phyloP scores from a whole-genome alignment of 192 early-diverging fungal species.

The Rhizophagus clarus region DNA sequence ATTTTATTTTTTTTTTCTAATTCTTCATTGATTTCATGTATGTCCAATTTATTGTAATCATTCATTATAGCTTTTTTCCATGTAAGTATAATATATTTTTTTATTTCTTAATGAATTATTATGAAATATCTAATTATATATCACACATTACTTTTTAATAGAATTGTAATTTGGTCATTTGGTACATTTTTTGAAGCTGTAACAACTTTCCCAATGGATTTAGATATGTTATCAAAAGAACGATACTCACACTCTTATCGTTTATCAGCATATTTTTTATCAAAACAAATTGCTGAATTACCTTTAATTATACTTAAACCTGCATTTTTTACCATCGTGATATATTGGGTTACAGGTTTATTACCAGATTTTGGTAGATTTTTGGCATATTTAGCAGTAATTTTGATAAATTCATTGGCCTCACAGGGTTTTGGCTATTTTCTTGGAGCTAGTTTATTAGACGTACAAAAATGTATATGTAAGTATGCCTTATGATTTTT shows the following conservation, averaged over 20 bases:
- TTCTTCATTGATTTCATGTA: neutral
- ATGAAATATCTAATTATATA: too few relatives aligned
- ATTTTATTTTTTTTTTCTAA: neutral
- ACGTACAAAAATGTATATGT: slow-evolving; percentile 1
- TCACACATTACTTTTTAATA: too few relatives aligned
- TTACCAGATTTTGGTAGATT: slow-evolving; percentile 3
- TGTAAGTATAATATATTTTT: too few relatives aligned
- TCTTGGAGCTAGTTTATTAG: slow-evolving; percentile 4
- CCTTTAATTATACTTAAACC: too few relatives aligned
- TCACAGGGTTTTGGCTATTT: slow-evolving; percentile 29
- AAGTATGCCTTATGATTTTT: neutral
- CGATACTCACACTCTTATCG: slow-evolving; percentile 27
- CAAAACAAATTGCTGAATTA: too few relatives aligned
- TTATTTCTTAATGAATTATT: too few relatives aligned
- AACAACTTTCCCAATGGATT: slow-evolving; percentile 11
- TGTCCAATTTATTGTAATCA: neutral
- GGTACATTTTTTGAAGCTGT: neutral
- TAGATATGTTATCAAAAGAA: slow-evolving; percentile 4
- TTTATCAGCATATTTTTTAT: neutral
- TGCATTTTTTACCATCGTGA: neutral
- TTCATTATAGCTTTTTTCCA: too few relatives aligned
- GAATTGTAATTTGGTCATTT: slow-evolving; percentile 13
- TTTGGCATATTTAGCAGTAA: neutral
- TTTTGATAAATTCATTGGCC: neutral
- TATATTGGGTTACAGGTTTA: slow-evolving; percentile 13